Evolutionary conservation across 1,284 basidiomycete species (phyloP), one percentile per base, ranked within the genome.

Genomic region (Schizopora paradoxa): DNA sequence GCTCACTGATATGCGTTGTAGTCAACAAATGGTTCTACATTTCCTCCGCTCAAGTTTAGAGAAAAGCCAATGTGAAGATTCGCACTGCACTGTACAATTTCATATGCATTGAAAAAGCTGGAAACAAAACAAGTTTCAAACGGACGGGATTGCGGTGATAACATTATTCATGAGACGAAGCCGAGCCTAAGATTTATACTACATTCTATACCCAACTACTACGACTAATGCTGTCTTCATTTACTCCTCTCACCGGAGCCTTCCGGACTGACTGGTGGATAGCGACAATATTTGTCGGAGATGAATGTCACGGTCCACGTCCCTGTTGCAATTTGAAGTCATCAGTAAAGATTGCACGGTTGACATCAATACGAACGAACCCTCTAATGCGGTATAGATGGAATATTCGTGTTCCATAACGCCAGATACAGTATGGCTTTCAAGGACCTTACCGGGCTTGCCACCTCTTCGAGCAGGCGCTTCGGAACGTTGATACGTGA

Each of bases 271-370:
- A 65, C 59, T 43, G 74, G 76, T 21, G 88, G 88, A 65, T 88
- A 91, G 51, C 85, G 75, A 66, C 92, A 95, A 60, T 79, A 88
- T 35, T 74, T 74, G 63, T 95, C 91, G 16, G 85, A 78, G 45
- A 95, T 83, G 46, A 84, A 91, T 4, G 89, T 91, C n/a, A 98
- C 87, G 10, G 84, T 89, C 90, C 91, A 94, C 13, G 87, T 91
- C 36, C 88, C 89, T 86, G 61, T 50, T 49, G 31, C 46, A 56
- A 29, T 49, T 52, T 41, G 29, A 31, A 37, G 21, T 37, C 40
- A 38, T 64, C 35, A 61, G 43, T 43, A 29, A 16, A n/a, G 32
- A 8, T 35, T 13, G 22, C 7, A 22, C 31, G 14, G 41, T 35
- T 8, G 21, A 42, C 21, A 32, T 18, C 7, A 27, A 1, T 6